Base-by-base conservation (phyloP, 495 filamentous ascomycete species). In the Filosporella fistucella region DNA sequence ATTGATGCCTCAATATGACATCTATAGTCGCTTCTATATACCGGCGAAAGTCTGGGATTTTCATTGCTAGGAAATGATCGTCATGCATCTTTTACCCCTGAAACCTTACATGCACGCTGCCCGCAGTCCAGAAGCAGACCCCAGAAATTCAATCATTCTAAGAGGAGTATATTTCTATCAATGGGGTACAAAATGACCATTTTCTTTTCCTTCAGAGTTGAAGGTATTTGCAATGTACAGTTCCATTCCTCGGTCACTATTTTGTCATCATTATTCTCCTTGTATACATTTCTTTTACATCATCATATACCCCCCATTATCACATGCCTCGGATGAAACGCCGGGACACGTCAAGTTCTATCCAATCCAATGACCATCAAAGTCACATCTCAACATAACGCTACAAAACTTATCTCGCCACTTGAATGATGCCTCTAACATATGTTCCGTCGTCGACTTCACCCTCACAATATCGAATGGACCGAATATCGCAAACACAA, bases 291-390 rank as follows among this genome's bases (percentile, higher is more conserved):
- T 43, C 11, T 3, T 29, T 43, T 17, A 14, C 13, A 20, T 38
- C 17, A 20, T 39, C 12, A 17, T 25, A 16, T 34, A 17, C 34
- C 29, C 45, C 36, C 22, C 38, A 50, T 35, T 50, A 37, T 50
- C 47, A 50, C 47, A 50, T 50, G 47, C 47, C 47, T 11, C 14
- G 47, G 47, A 40, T 34, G 21, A 32, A 43, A 41, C 29, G 39
- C 46, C 25, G 30, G 38, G 38, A 43, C 47, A 37, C 39, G 47
- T 50, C 47, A 35, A 49, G 20, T n/a, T n/a, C n/a, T n/a, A n/a
- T n/a, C n/a, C n/a, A n/a, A n/a, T n/a, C n/a, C n/a, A n/a, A n/a
- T n/a, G n/a, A n/a, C n/a, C n/a, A n/a, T n/a, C n/a, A n/a, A n/a
- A n/a, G n/a, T n/a, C 20, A 40, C 43, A 28, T 43, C 32, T 24